phyloP scores from a whole-genome alignment of 768 basidiomycete species.

The Mycena filopes region DNA sequence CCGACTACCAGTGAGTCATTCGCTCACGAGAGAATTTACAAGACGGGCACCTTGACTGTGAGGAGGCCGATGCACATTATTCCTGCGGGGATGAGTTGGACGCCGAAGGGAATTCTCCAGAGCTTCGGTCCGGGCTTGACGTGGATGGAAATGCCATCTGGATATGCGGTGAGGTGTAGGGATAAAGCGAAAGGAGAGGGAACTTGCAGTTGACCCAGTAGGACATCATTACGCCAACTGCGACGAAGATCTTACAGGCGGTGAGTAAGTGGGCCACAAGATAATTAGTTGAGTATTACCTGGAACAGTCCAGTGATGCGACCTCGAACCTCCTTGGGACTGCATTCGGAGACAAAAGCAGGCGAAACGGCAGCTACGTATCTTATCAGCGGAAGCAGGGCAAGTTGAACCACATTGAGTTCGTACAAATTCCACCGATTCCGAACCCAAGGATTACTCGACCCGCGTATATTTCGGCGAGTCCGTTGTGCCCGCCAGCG shows the following conservation, averaged over 20 bases:
- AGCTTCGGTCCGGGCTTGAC: conserved; percentile 57
- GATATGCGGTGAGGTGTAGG: background rate
- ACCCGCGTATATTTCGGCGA: conserved; percentile 81
- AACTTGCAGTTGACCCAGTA: conserved; percentile 82
- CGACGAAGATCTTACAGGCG: conserved; percentile 52
- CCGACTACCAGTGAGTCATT: too few species aligned
- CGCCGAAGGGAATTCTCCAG: conserved; percentile 80
- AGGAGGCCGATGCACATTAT: conserved; percentile 75
- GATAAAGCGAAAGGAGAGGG: conserved; percentile 17
- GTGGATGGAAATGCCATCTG: conserved; percentile 71
- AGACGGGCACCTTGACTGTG: conserved; percentile 73
- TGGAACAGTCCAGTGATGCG: conserved; percentile 89
- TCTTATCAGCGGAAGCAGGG: background rate
- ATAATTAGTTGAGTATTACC: conserved; percentile 43
- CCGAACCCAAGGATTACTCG: conserved; percentile 85
- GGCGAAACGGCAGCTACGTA: conserved; percentile 72
- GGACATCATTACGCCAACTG: conserved; percentile 85
- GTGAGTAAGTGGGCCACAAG: background rate
- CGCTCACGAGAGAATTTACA: too few species aligned
- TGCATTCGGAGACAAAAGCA: conserved; percentile 87
- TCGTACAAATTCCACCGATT: conserved; percentile 77
- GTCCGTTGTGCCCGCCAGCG: conserved; percentile 62
- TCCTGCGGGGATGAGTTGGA: conserved; percentile 81
- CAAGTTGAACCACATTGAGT: background rate
- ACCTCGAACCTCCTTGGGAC: conserved; percentile 88